A percentile compares a stretch with the other conserved stretches of the same genome.
phyloP scores from a whole-genome alignment of 2,329 filamentous ascomycete genomes.

The Conoideocrella luteorostrata region DNA sequence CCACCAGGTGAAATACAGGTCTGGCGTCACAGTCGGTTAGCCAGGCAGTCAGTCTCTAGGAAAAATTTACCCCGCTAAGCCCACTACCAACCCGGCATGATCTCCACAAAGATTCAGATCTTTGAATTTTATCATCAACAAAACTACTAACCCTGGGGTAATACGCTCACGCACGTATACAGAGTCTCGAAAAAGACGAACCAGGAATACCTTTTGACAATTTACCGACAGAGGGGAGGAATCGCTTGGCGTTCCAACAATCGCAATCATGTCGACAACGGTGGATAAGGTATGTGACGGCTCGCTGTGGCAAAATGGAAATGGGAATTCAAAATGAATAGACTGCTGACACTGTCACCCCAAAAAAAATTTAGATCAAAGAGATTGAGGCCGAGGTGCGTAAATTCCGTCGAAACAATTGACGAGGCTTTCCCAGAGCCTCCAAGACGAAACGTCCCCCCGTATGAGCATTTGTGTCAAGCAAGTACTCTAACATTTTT shows the following conservation, averaged over 20 bases:
- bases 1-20: too few relatives aligned
- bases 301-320: too few relatives aligned
- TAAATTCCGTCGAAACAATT: too few relatives aligned
- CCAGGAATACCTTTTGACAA: too few relatives aligned
- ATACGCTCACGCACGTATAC: neutral
- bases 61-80: conserved; percentile 36
- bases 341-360: conserved; percentile 33
- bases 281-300: conserved; percentile 89
- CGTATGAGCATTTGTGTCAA: too few relatives aligned
- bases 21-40: too few relatives aligned
- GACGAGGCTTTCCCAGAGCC: neutral
- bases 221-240: too few relatives aligned
- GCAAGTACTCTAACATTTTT: neutral
- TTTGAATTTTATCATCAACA: neutral
- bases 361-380: conserved; percentile 66
- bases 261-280: conserved; percentile 80
- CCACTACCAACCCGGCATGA: conserved; percentile 14
- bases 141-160: neutral
- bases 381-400: conserved; percentile 90
- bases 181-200: neutral
- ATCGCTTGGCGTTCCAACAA: conserved; percentile 6
- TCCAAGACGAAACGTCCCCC: neutral
- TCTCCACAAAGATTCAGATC: conserved; percentile 2
- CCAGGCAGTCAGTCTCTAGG: too few relatives aligned
- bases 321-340: too few relatives aligned